Conservation (phyloP, 805 yeast species). For the Candida piceae region DNA sequence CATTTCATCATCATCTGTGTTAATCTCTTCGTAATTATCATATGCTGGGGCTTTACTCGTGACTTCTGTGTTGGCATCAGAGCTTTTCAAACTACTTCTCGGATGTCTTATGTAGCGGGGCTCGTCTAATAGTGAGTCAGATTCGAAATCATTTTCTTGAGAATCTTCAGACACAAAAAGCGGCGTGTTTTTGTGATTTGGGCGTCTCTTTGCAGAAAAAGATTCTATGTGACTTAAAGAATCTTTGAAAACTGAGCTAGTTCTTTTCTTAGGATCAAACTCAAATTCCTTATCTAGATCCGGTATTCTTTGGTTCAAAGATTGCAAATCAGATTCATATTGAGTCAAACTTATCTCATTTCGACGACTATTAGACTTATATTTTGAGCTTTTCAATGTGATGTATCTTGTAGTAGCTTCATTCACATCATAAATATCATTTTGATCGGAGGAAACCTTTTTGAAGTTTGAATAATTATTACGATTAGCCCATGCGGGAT, state of each 20-base stretch:
- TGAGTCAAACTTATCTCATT: constrained; percentile 10
- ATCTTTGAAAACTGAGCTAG: no score
- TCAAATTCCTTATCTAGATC: constrained; percentile 16
- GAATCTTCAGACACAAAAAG: no score
- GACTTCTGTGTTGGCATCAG: not conserved
- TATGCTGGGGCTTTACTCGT: not conserved
- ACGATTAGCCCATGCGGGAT: constrained; percentile 11
- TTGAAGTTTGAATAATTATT: constrained; percentile 14
- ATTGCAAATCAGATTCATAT: not conserved
- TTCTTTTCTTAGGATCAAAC: not conserved
- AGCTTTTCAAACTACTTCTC: no score
- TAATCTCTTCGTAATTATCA: constrained; percentile 1
- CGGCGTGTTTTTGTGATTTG: no score
- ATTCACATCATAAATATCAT: constrained; percentile 9
- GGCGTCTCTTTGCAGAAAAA: no score
- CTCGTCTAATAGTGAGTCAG: no score
- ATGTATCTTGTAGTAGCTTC: constrained; percentile 17
- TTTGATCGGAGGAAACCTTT: constrained; percentile 3
- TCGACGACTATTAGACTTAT: constrained; percentile 9
- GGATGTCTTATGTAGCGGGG: no score
- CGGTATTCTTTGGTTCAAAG: constrained; percentile 5
- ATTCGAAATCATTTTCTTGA: no score
- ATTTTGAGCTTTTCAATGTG: constrained; percentile 8
- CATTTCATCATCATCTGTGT: constrained; percentile 27
- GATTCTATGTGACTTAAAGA: no score